Evolutionary conservation across 352 stramenopile genomes (phyloP), one percentile per base, ranked within the genome.

Genomic region (Halophytophthora batemanensis): DNA sequence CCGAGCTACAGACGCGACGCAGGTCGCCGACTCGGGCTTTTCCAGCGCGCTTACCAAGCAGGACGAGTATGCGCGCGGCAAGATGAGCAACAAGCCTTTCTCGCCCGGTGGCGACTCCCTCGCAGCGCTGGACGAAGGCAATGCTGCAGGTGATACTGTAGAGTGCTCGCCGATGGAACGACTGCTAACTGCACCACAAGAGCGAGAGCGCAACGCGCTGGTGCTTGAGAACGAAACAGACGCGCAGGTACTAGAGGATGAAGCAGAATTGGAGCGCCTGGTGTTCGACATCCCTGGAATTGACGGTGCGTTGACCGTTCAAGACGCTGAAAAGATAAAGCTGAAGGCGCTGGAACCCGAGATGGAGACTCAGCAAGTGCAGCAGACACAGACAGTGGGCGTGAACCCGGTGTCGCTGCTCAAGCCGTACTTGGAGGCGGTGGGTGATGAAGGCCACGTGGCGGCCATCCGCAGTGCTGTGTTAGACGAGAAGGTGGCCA

Each of bases 81-180:
- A 80, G 57, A 87, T 87, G 58, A 86, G 71, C 41, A 92, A 92
- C 57, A 81, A 79, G 41, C 81, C 79, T 10, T 90, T 89, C 44
- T 66, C 65, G 1, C 81, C 79, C 10, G 82, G 81, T 23, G 81
- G 81, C 17, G 55, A 88, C 31, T 84, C 77, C 18, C 59, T 93
- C 35, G 70, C 70, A 8, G 66, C 62, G 36, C 11, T 74, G 2
- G 36, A 66, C 19, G 43, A 29, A 0, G 5, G 31, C 17, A 29
- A 14, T 11, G 45, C 17, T 41, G 51, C 50, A 2, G 11, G 37
- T 42, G 7, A 8, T 0, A 33, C 56, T 6, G n/a, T 49, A 6
- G 25, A 48, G 33, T 2, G 45, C 8, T 46, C 6, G 29, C 44
- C 42, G 11, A 69, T 55, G 53, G 47, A 50, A 18, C 47, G 22